phyloP scores from a whole-genome alignment of 169 alveolate genomes.

The Plasmodium berghei region DNA sequence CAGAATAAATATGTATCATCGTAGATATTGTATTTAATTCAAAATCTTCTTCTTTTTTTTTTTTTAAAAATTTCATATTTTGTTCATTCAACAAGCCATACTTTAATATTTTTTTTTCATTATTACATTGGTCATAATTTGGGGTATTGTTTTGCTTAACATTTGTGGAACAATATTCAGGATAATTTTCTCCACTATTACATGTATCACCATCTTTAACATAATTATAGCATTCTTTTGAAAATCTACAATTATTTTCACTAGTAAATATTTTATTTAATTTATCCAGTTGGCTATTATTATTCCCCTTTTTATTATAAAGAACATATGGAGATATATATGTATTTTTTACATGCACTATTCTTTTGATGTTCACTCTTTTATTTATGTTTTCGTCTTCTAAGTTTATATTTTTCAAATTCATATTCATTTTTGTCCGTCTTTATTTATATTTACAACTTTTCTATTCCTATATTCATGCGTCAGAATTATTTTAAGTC shows the following conservation, averaged over 20 bases:
- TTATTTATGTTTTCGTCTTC: slow-evolving; percentile 1
- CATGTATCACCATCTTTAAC: slow-evolving; percentile 7
- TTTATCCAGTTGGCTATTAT: slow-evolving; percentile 15
- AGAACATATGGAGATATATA: slow-evolving; percentile 68
- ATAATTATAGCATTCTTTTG: slow-evolving; percentile 15
- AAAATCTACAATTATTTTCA: slow-evolving; percentile 21
- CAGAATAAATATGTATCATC: slow-evolving; percentile 50
- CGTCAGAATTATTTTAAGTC: too few species aligned
- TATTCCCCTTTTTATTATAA: slow-evolving; percentile 41
- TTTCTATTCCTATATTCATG: slow-evolving; percentile 5
- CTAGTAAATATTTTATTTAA: slow-evolving; percentile 26
- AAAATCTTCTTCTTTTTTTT: slow-evolving; percentile 24
- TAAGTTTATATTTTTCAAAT: neutral
- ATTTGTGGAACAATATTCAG: too few species aligned
- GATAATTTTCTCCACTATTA: too few species aligned
- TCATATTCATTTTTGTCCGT: neutral
- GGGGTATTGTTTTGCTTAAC: too few species aligned
- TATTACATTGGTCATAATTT: neutral
- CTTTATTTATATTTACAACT: neutral
- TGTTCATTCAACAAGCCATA: slow-evolving; percentile 29
- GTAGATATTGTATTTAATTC: slow-evolving; percentile 54
- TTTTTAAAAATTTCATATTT: slow-evolving; percentile 14
- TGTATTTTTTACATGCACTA: slow-evolving; percentile 62
- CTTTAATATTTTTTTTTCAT: slow-evolving; percentile 41
- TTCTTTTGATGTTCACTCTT: slow-evolving; percentile 18